These are phyloP conservation scores for Olyra latifolia DNA, from an alignment of 176 grass and related monocot species.

Conservation along the genomic window DNA sequence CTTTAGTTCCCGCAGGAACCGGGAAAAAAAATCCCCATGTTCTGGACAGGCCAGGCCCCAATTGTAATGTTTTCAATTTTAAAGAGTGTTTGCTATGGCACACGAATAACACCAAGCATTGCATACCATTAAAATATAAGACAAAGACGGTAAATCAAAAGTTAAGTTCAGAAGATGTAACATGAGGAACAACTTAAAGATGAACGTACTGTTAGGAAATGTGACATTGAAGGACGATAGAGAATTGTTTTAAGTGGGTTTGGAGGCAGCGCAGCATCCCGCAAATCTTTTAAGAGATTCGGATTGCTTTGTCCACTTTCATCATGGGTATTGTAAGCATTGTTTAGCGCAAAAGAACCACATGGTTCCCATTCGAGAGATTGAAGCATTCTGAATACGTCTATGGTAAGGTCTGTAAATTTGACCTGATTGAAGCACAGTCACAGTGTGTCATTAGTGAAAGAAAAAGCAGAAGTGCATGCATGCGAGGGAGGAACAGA, in stretches of 20 bases:
- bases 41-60: too few species aligned
- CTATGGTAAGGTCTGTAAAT: constrained; percentile 86
- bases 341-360: constrained; percentile 73
- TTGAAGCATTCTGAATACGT: constrained; percentile 95
- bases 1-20: background rate
- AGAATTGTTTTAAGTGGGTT: constrained; percentile 86
- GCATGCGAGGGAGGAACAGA: background rate
- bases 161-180: background rate
- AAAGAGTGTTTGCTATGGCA: background rate
- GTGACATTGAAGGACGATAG: constrained; percentile 64
- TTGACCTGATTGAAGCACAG: constrained; percentile 62
- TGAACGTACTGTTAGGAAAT: constrained; percentile 74
- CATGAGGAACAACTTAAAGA: constrained; percentile 14
- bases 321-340: constrained; percentile 52
- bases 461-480: background rate
- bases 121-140: background rate
- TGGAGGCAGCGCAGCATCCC: constrained; percentile 73
- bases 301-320: constrained; percentile 58
- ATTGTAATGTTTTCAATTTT: too few species aligned
- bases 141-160: background rate
- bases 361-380: constrained; percentile 95
- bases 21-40: too few species aligned
- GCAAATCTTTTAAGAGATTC: constrained; percentile 77
- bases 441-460: background rate
- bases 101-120: background rate